A percentile compares a stretch with the other conserved stretches of the same genome.
Evolutionary conservation across 768 basidiomycete species (phyloP).

Genomic region (Aureoboletus auriporus): DNA sequence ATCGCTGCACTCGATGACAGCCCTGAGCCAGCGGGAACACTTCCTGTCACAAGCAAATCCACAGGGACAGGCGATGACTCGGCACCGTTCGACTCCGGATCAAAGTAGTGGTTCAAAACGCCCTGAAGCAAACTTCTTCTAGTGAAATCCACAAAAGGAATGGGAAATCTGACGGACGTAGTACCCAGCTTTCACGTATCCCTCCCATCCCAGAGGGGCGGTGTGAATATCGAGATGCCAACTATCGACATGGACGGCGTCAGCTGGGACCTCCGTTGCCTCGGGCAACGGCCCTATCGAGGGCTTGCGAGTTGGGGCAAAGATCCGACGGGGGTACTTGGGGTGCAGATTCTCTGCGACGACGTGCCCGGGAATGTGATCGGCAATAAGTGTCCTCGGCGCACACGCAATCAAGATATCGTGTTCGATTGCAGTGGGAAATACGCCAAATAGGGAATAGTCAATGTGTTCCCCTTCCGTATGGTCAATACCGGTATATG

Average conservation of each 20-base stretch:
- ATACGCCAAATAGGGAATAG: conserved; percentile 78
- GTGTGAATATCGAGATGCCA: conserved; percentile 75
- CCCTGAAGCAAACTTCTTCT: conserved; percentile 38
- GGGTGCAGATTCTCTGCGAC: conserved; percentile 57
- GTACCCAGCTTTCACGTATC: conserved; percentile 84
- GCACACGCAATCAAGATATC: conserved; percentile 80
- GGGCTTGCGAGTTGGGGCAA: conserved; percentile 46
- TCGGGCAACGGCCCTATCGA: conserved; percentile 20
- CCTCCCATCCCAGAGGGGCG: conserved; percentile 73
- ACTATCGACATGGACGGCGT: conserved; percentile 39
- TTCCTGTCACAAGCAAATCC: conserved; percentile 75
- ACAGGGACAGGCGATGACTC: conserved; percentile 48
- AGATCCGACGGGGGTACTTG: conserved; percentile 57
- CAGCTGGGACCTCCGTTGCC: conserved; percentile 28
- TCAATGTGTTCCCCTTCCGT: conserved; percentile 78
- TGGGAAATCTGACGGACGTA: conserved; percentile 45
- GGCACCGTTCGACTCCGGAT: conserved; percentile 10
- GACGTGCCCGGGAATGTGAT: conserved; percentile 47
- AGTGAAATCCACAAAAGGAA: not conserved
- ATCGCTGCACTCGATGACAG: conserved; percentile 87
- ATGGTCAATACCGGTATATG: not conserved
- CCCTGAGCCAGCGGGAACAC: conserved; percentile 84
- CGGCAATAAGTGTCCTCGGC: conserved; percentile 29
- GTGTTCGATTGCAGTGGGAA: conserved; percentile 80
- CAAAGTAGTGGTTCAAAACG: conserved; percentile 61